Evolutionary conservation across 768 basidiomycete genomes (phyloP), one percentile per base, ranked within the genome.

Genomic region (Pisolithus orientalis): DNA sequence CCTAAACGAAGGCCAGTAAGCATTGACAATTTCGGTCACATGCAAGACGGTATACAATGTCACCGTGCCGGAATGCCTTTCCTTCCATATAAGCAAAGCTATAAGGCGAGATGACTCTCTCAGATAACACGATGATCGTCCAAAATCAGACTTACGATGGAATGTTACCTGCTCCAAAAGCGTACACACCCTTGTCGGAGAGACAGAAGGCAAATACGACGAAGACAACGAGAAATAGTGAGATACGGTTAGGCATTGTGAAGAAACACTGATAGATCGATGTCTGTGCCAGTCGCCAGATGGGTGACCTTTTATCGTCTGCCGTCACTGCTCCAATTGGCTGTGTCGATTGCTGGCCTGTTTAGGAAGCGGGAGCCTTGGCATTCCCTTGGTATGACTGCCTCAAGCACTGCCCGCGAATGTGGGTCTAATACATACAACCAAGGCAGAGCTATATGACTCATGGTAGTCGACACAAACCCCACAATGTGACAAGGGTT

Each of bases 51-150:
- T 78, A 52, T 38, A 80, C 80, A 46, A 96, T 93, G 68, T 96
- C 92, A 40, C 94, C 94, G 64, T 96, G 93, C 44, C 91, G 74
- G 70, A 89, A 90, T 1, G 88, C 88, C 57, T 77, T 82, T 38
- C 87, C 90, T 65, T 94, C 92, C 69, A 94, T 79, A 66, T 86
- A 94, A 6, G 89, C 85, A 64, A 84, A 90, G 21, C 87, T 87
- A 55, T 8, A 39, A 38, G 29, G 24, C 24, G 24, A 53, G 16
- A 32, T 44, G 11, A 27, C 14, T 8, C 21, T 24, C 13, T 9
- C 9, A 11, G 13, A 31, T 38, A 11, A 4, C 42, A 34, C 34
- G 31, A 32, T 9, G 34, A 34, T 34, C 13, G 5, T 11, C 34
- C 39, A 34, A 52, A 52, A 56, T 53, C 37, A 34, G 44, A 66